Conservation (phyloP, 2,329 filamentous ascomycete genomes). For the Calycina marina region DNA sequence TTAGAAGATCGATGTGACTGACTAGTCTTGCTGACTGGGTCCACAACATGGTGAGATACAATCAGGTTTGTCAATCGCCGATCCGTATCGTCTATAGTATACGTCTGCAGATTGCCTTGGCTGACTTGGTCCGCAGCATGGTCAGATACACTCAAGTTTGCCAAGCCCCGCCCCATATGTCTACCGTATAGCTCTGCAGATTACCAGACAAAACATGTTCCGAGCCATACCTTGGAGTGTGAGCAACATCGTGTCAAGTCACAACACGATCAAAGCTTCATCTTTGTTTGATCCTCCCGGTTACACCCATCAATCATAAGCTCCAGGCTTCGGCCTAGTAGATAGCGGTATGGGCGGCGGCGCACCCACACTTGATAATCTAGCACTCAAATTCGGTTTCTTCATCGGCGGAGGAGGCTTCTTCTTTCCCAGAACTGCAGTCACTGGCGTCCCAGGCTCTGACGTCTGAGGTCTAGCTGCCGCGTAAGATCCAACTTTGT, state of each 20-base stretch:
- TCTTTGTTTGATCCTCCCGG: background rate
- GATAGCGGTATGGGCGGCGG: slow-evolving; percentile 18
- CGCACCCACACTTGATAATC: slow-evolving; percentile 4
- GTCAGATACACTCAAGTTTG: no score
- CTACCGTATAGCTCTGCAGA: background rate
- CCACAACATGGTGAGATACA: no score
- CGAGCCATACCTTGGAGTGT: background rate
- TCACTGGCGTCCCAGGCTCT: slow-evolving; percentile 3
- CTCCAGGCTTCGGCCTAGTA: slow-evolving; percentile 22
- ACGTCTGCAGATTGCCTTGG: no score
- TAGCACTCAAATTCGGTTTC: slow-evolving; percentile 9
- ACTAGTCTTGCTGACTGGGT: no score
- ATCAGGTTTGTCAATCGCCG: no score
- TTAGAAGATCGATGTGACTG: no score
- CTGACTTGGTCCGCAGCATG: no score
- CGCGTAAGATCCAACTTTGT: slow-evolving; percentile 17
- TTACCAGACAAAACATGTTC: background rate
- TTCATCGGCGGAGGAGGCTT: slow-evolving; percentile 24
- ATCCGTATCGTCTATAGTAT: no score
- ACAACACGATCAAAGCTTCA: background rate
- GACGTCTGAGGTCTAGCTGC: slow-evolving; percentile 3
- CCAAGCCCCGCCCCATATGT: no score
- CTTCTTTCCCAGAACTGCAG: slow-evolving; percentile 16
- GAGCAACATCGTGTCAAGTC: background rate
- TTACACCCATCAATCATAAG: slow-evolving; percentile 17